Percentiles rank a stretch among this genome's conserved stretches.
Conservation (phyloP, 805 yeast genomes). For the Candida nanaspora region DNA sequence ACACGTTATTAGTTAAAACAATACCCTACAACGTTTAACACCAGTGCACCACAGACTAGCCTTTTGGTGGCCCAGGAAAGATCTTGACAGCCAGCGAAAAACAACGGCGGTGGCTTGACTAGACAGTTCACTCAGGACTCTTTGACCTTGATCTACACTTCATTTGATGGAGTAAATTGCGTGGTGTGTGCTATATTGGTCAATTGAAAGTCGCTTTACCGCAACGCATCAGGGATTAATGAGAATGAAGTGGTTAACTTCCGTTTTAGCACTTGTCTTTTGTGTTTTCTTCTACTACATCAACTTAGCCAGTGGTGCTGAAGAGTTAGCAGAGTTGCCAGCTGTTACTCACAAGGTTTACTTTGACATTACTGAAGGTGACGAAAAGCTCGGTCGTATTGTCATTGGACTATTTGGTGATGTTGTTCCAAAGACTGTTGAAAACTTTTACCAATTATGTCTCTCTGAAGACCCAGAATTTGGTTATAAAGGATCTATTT, state of each 20-base stretch:
- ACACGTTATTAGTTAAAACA: too few relatives aligned
- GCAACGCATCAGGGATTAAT: not conserved
- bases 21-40: too few relatives aligned
- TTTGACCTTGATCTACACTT: too few relatives aligned
- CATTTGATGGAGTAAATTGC: too few relatives aligned
- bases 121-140: too few relatives aligned
- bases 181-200: too few relatives aligned
- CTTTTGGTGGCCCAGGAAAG: too few relatives aligned
- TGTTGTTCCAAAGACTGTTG: slow-evolving; percentile 81
- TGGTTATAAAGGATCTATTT: slow-evolving; percentile 54
- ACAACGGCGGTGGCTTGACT: too few relatives aligned
- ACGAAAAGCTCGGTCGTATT: slow-evolving; percentile 65
- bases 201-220: too few relatives aligned
- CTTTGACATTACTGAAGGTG: slow-evolving; percentile 78
- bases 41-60: too few relatives aligned
- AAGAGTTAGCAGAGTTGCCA: slow-evolving; percentile 33
- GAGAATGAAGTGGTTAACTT: slow-evolving; percentile 1
- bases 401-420: slow-evolving; percentile 84
- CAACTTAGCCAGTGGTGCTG: slow-evolving; percentile 7
- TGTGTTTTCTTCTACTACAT: slow-evolving; percentile 11
- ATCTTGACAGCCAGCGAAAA: too few relatives aligned
- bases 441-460: slow-evolving; percentile 77
- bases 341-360: slow-evolving; percentile 71
- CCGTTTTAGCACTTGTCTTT: slow-evolving; percentile 5
- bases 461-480: slow-evolving; percentile 66